phyloP scores from a whole-genome alignment of 768 basidiomycete species.

The Scleroderma citrinum region DNA sequence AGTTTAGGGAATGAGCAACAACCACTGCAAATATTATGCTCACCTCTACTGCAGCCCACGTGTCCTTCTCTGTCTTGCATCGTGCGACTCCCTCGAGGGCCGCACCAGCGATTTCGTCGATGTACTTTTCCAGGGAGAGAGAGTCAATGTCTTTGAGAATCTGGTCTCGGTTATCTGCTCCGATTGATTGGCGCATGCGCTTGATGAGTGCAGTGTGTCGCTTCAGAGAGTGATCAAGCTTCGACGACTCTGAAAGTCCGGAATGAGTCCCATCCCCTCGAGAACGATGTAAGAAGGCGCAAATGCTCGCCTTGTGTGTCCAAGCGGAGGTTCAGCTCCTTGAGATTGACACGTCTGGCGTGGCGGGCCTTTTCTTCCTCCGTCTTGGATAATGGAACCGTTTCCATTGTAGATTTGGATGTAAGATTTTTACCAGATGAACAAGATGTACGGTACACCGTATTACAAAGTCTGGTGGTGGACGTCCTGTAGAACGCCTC shows the following conservation, averaged over 20 bases:
- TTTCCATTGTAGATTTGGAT: slow-evolving; percentile 16
- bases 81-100: slow-evolving; percentile 77
- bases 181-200: slow-evolving; percentile 83
- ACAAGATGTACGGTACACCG: no score
- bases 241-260: slow-evolving; percentile 50
- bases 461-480: no score
- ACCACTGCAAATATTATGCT: slow-evolving; percentile 12
- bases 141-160: slow-evolving; percentile 90
- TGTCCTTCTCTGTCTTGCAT: slow-evolving; percentile 91
- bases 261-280: slow-evolving; percentile 7
- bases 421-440: no score
- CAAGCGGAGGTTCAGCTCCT: slow-evolving; percentile 47
- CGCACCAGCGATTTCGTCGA: slow-evolving; percentile 90
- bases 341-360: slow-evolving; percentile 53
- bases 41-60: slow-evolving; percentile 91
- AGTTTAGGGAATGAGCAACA: neutral
- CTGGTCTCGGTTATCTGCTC: slow-evolving; percentile 74
- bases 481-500: neutral
- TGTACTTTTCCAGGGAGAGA: slow-evolving; percentile 89
- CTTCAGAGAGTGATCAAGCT: slow-evolving; percentile 91
- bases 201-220: slow-evolving; percentile 95
- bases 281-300: neutral
- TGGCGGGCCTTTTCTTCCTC: slow-evolving; percentile 51
- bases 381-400: slow-evolving; percentile 25
- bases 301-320: slow-evolving; percentile 40